phyloP scores from a whole-genome alignment of 495 filamentous ascomycete species.

The Parmelia sp. region DNA sequence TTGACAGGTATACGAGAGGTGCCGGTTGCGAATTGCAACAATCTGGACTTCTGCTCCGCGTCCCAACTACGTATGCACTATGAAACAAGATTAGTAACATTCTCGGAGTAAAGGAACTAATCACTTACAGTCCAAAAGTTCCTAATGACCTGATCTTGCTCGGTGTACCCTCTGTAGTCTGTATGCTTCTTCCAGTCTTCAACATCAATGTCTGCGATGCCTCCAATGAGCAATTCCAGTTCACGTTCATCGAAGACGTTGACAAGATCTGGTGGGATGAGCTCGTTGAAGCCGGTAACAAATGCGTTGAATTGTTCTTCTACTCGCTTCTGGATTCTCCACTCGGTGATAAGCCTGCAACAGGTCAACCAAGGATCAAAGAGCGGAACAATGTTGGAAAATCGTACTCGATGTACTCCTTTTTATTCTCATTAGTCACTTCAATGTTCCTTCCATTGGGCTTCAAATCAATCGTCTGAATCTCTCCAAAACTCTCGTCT shows the following conservation, averaged over 20 bases:
- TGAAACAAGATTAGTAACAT: slow-evolving; percentile 17
- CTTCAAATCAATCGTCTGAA: slow-evolving; percentile 85
- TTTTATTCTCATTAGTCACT: slow-evolving; percentile 96
- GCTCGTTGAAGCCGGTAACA: slow-evolving; percentile 92
- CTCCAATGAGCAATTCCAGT: slow-evolving; percentile 91
- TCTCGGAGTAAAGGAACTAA: neutral
- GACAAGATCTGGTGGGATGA: slow-evolving; percentile 93
- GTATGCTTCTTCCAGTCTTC: slow-evolving; percentile 99
- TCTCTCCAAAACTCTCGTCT: slow-evolving; percentile 94
- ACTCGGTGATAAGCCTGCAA: slow-evolving; percentile 81
- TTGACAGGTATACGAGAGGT: slow-evolving; percentile 98
- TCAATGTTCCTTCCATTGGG: slow-evolving; percentile 84
- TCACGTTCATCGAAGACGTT: slow-evolving; percentile 99
- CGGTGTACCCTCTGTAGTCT: slow-evolving; percentile 99
- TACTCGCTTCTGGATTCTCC: slow-evolving; percentile 97
- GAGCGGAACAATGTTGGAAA: neutral
- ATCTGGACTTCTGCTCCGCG: slow-evolving; percentile 91
- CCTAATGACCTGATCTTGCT: slow-evolving; percentile 90
- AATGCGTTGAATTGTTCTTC: slow-evolving; percentile 98
- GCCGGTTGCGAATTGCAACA: slow-evolving; percentile 95
- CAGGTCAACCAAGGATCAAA: slow-evolving; percentile 5
- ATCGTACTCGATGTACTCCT: slow-evolving; percentile 83
- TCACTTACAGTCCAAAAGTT: slow-evolving; percentile 91
- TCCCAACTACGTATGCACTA: slow-evolving; percentile 86
- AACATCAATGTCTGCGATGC: slow-evolving; percentile 98